phyloP scores from a whole-genome alignment of 2,329 filamentous ascomycete species.

The Colletotrichum sp. region DNA sequence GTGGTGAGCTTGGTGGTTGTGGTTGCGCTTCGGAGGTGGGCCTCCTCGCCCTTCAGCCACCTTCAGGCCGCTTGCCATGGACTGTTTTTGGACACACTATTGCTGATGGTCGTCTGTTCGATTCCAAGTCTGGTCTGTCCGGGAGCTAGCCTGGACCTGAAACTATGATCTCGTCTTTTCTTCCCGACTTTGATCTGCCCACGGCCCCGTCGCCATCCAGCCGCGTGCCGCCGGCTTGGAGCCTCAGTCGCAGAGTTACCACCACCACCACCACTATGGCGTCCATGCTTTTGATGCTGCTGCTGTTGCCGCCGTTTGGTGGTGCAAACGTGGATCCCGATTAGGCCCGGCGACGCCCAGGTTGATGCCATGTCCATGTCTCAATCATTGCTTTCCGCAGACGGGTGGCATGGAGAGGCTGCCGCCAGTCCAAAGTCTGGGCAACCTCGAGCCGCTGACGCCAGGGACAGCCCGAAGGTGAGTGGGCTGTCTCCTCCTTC shows the following conservation, averaged over 20 bases:
- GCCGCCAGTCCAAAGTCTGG: not conserved
- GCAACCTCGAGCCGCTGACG: slow-evolving; percentile 10
- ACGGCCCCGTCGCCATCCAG: slow-evolving; percentile 14
- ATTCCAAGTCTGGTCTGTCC: slow-evolving; percentile 8
- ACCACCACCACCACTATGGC: slow-evolving; percentile 2
- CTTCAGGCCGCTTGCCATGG: slow-evolving; percentile 11
- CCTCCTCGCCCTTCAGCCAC: slow-evolving; percentile 12
- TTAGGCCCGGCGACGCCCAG: slow-evolving; percentile 1
- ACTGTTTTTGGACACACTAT: slow-evolving; percentile 2
- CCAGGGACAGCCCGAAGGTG: not conserved
- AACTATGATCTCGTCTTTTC: slow-evolving; percentile 12
- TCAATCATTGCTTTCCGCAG: slow-evolving; percentile 5
- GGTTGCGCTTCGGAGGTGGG: slow-evolving; percentile 10
- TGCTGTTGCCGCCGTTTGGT: not conserved
- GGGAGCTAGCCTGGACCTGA: slow-evolving; percentile 17
- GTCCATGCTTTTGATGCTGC: not conserved
- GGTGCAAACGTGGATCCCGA: slow-evolving; percentile 17
- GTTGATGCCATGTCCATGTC: slow-evolving; percentile 20
- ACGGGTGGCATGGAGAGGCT: not conserved
- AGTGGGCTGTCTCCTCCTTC: slow-evolving; percentile 15
- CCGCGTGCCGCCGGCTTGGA: slow-evolving; percentile 6
- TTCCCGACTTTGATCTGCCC: slow-evolving; percentile 11
- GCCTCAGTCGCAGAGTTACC: not conserved
- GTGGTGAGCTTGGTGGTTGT: not conserved
- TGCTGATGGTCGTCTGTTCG: slow-evolving; percentile 13